A percentile compares a stretch with the other conserved stretches of the same genome.
phyloP scores from a whole-genome alignment of 2,329 filamentous ascomycete genomes.

The Fusarium equiseti region DNA sequence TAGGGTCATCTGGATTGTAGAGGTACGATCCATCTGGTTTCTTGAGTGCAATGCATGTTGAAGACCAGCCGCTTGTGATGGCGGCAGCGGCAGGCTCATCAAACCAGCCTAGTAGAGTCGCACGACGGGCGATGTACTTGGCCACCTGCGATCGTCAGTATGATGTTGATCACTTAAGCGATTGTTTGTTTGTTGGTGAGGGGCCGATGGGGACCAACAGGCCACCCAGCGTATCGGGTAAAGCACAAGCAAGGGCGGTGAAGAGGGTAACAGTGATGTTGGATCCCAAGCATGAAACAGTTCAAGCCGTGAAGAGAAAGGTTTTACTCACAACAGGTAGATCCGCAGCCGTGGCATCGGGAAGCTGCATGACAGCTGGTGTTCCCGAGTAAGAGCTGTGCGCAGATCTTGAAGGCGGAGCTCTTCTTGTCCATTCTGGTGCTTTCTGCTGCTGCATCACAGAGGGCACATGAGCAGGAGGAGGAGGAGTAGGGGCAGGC shows the following conservation, averaged over 20 bases:
- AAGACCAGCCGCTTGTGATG: constrained; percentile 44
- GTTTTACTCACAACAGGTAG: constrained; percentile 36
- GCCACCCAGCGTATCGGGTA: background rate
- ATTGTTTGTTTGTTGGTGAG: background rate
- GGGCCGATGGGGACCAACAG: background rate
- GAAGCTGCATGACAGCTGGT: constrained; percentile 37
- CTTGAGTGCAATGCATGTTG: constrained; percentile 45
- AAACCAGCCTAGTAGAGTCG: constrained; percentile 46
- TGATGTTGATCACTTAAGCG: background rate
- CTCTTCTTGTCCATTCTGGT: background rate
- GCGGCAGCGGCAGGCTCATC: constrained; percentile 40
- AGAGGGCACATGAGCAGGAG: background rate
- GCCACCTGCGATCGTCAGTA: constrained; percentile 37
- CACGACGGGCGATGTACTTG: constrained; percentile 46
- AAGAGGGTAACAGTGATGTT: background rate
- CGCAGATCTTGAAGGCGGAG: constrained; percentile 32
- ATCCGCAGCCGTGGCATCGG: constrained; percentile 32
- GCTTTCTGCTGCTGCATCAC: background rate
- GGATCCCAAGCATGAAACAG: constrained; percentile 1
- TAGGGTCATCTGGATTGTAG: constrained; percentile 42
- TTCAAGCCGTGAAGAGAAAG: background rate
- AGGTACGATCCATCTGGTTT: constrained; percentile 36
- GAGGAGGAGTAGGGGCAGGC: background rate
- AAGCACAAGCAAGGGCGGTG: constrained; percentile 6
- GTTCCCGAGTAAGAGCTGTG: constrained; percentile 42